Evolutionary conservation across 225 moss, liverwort and hornwort genomes (phyloP).

Genomic region (Antitrichia curtipendula): DNA sequence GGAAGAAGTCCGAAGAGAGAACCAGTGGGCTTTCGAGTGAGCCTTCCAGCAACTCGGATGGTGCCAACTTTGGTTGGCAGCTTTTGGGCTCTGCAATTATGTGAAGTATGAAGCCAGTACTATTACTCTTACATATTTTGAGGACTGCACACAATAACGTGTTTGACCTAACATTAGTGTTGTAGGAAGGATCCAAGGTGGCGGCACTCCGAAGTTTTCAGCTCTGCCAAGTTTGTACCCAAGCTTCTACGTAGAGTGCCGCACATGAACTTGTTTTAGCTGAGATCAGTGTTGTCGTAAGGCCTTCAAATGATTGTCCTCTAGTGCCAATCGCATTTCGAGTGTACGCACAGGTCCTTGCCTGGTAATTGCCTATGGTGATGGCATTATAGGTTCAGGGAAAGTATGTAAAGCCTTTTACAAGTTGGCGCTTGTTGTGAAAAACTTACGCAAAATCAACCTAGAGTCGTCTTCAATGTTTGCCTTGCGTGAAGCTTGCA

Average conservation of each 20-base stretch:
- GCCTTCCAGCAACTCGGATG: not conserved
- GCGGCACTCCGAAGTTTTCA: not conserved
- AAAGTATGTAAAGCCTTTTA: not conserved
- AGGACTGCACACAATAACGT: slow-evolving; percentile 16
- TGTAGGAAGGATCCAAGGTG: not conserved
- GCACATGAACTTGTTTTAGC: not conserved
- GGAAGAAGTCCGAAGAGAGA: slow-evolving; percentile 36
- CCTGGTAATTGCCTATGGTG: not conserved
- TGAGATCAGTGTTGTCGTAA: not conserved
- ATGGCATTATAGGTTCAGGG: not conserved
- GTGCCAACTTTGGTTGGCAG: not conserved
- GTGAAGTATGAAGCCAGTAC: not conserved
- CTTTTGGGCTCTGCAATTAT: not conserved
- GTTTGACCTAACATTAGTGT: slow-evolving; percentile 11
- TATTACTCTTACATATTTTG: not conserved
- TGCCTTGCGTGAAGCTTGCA: not conserved
- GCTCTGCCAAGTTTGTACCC: not conserved
- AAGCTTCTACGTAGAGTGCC: not conserved
- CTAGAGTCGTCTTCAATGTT: not conserved
- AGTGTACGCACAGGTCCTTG: not conserved
- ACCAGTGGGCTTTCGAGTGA: slow-evolving; percentile 40
- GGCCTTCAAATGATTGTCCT: not conserved
- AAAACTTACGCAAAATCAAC: not conserved
- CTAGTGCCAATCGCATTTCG: not conserved
- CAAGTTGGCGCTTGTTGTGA: not conserved